Conservation (phyloP, 2,329 filamentous ascomycete genomes). For the Claviceps pusilla region DNA sequence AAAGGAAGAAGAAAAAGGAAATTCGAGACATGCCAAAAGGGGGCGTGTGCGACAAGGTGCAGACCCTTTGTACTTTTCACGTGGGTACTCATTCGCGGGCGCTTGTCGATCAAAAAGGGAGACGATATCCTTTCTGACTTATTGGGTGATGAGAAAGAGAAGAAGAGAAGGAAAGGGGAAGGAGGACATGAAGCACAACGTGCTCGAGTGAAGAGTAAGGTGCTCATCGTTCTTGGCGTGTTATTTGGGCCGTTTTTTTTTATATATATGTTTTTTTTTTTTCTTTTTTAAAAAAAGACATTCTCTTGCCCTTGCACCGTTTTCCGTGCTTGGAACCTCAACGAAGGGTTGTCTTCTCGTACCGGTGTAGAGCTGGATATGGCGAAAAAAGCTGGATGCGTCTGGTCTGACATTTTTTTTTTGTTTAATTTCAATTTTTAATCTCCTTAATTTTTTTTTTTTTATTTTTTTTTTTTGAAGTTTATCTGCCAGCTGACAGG, state of each 20-base stretch:
- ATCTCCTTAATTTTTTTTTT: background rate
- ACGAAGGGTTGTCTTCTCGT: background rate
- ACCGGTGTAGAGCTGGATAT: background rate
- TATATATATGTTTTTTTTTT: too few relatives aligned
- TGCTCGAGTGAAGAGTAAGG: too few relatives aligned
- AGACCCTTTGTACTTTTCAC: background rate
- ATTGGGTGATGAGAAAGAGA: background rate
- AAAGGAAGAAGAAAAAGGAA: background rate
- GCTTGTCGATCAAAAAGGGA: background rate
- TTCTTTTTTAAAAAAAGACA: too few relatives aligned
- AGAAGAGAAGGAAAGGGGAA: background rate
- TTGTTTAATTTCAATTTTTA: too few relatives aligned
- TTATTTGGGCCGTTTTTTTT: too few relatives aligned
- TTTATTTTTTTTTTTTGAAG: background rate
- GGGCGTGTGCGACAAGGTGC: background rate
- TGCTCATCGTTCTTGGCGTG: too few relatives aligned
- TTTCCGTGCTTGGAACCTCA: too few relatives aligned
- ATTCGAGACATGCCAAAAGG: background rate
- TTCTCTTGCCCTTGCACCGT: too few relatives aligned
- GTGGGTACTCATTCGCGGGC: background rate
- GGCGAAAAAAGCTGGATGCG: background rate
- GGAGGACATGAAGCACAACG: background rate
- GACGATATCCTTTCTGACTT: background rate
- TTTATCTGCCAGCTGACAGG: background rate
- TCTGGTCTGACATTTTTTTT: background rate